Evolutionary conservation across 805 yeast genomes (phyloP).

Genomic region (Candida nemodendra): DNA sequence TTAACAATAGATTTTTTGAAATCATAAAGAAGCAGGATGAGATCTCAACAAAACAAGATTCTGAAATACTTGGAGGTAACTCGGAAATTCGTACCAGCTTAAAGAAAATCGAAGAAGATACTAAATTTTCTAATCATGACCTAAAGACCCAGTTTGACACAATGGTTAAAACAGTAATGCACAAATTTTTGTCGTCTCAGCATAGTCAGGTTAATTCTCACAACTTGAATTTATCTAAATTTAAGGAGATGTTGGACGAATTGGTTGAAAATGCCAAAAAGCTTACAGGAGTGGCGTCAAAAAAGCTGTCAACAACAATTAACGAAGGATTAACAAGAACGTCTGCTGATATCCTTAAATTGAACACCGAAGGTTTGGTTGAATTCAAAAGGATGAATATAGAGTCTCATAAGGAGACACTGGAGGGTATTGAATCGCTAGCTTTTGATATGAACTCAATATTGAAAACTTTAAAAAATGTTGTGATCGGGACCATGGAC

Average conservation of each 20-base stretch:
- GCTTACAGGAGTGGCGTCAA: not conserved
- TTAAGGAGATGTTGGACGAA: not conserved
- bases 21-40: constrained; percentile 8
- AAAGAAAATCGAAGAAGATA: not conserved
- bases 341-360: constrained; percentile 1
- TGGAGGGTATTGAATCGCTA: not conserved
- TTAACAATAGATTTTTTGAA: constrained; percentile 10
- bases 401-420: not conserved
- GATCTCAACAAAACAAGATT: not conserved
- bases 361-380: constrained; percentile 2
- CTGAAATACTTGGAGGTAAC: not conserved
- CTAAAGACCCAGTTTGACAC: too few relatives aligned
- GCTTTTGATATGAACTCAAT: not conserved
- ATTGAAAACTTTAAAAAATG: not conserved
- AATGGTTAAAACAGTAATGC: not conserved
- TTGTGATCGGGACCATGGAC: not conserved
- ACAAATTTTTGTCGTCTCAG: not conserved
- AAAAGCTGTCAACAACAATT: constrained; percentile 1
- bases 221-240: not conserved
- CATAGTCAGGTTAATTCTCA: not conserved
- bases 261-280: not conserved
- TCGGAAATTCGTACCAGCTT: not conserved
- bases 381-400: not conserved
- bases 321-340: constrained; percentile 3
- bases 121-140: too few relatives aligned